A percentile compares a stretch with the other conserved stretches of the same genome.
Conservation (phyloP, 129 eudicot genomes). For the Chrysanthemum lavandulifolium region DNA sequence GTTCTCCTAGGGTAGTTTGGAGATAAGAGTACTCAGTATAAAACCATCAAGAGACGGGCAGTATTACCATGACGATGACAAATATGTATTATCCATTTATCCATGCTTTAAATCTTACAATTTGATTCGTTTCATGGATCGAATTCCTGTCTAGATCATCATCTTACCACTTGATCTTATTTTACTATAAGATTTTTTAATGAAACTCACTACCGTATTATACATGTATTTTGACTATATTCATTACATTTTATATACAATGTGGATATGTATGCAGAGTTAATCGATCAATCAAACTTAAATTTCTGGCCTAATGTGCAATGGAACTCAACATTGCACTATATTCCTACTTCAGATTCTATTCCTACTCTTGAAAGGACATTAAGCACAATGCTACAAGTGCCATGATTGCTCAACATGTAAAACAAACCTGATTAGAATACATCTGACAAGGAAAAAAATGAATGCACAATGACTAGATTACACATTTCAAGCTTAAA, state of each 20-base stretch:
- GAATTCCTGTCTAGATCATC: background rate
- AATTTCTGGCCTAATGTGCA: background rate
- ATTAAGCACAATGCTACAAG: background rate
- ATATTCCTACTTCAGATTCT: background rate
- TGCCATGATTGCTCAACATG: conserved; percentile 9
- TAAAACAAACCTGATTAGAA: background rate
- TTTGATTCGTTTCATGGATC: background rate
- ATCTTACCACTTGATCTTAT: background rate
- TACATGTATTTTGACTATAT: no score
- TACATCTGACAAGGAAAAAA: background rate
- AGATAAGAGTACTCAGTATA: no score
- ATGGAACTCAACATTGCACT: background rate
- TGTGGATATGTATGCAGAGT: no score
- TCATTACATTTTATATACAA: no score
- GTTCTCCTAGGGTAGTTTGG: no score
- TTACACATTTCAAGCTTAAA: conserved; percentile 2
- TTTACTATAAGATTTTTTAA: background rate
- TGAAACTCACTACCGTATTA: no score
- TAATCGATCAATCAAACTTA: no score
- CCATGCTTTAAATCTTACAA: background rate
- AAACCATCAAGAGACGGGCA: no score
- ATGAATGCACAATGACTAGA: background rate
- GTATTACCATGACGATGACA: background rate
- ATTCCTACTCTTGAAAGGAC: background rate
- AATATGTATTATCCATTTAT: background rate